Percentiles rank a stretch among this genome's conserved stretches.
These are phyloP conservation scores for Chalciporus piperatus DNA, from an alignment of 768 basidiomycete species.

Conservation along the genomic window DNA sequence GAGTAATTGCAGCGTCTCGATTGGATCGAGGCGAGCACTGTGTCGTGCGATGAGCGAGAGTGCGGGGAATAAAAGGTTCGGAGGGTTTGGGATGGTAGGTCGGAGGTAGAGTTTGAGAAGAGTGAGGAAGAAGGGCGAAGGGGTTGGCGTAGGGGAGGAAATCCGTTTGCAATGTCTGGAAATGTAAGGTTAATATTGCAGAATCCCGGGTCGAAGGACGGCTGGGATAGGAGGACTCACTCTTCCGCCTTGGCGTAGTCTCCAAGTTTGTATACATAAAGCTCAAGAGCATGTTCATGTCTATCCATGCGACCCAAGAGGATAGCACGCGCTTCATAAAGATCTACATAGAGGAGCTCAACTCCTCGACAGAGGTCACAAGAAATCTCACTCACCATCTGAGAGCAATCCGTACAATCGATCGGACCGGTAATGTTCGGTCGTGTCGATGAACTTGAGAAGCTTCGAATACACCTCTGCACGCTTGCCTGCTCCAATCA, in stretches of 20 bases:
- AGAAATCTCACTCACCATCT: slow-evolving; percentile 55
- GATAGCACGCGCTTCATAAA: slow-evolving; percentile 90
- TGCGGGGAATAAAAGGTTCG: slow-evolving; percentile 74
- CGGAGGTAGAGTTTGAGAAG: slow-evolving; percentile 87
- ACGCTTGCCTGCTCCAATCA: slow-evolving; percentile 38
- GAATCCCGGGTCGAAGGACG: background rate
- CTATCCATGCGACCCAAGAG: slow-evolving; percentile 85
- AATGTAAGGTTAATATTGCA: background rate
- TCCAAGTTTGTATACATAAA: slow-evolving; percentile 86
- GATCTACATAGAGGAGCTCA: slow-evolving; percentile 44
- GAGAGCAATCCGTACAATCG: slow-evolving; percentile 80
- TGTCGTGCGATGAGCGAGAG: slow-evolving; percentile 86
- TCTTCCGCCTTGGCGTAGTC: slow-evolving; percentile 88
- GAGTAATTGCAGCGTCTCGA: slow-evolving; percentile 79
- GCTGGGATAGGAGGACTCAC: slow-evolving; percentile 41
- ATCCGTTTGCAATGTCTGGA: slow-evolving; percentile 86
- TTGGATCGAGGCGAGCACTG: slow-evolving; percentile 74
- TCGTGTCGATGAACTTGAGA: slow-evolving; percentile 70
- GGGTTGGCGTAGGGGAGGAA: slow-evolving; percentile 56
- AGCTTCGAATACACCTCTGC: slow-evolving; percentile 64
- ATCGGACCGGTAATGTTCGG: slow-evolving; percentile 70
- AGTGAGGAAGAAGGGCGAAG: slow-evolving; percentile 71
- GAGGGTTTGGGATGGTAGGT: slow-evolving; percentile 50
- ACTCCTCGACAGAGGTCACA: background rate
- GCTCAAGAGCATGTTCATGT: slow-evolving; percentile 91